Evolutionary conservation across 1,284 basidiomycete species (phyloP), one percentile per base, ranked within the genome.

Genomic region (Irpex sp.): DNA sequence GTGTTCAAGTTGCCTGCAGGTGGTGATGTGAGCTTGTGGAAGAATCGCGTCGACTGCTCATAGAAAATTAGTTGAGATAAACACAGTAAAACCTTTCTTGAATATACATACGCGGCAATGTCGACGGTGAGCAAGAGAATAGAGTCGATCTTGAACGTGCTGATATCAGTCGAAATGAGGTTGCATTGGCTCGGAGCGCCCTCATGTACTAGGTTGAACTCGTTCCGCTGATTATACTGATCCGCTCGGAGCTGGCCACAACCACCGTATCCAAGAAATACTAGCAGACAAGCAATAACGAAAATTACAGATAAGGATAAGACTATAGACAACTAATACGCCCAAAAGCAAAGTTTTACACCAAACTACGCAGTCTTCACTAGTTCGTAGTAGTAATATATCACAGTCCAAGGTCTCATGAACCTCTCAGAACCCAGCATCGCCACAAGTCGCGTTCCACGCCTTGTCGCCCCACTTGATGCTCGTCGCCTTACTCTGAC

Each of bases 361-460:
- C 39, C n/a, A 46, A 46, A n/a, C 11, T 46, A 46, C 11, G 0
- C 11, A 13, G 39, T 15, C 5, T 46, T 46, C 1, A 33, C 31
- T 33, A 33, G 31, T 33, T 33, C 3, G 31, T 33, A 33, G 31
- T 33, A 33, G 31, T 33, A 33, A 33, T 33, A 33, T 33, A 33
- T 33, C 31, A 33, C 31, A 33, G 31, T 33, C 31, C 31, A 33
- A 6, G 5, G 1, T 46, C n/a, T 26, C n/a, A 17, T 17, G 6
- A 4, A 56, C 54, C 6, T 35, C 39, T 64, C 59, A 69, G 49
- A 68, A 66, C 7, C 61, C 65, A 17, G 69, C 65, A 11, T 64
- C 59, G 21, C 77, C 78, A 58, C 79, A 80, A 15, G 76, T 75
- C 56, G 69, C 61, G 59, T 76, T 77, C 81, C 79, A 79, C 26